These are phyloP conservation scores for Misopates orontium DNA, from an alignment of 257 asterid species.

Conservation along the genomic window DNA sequence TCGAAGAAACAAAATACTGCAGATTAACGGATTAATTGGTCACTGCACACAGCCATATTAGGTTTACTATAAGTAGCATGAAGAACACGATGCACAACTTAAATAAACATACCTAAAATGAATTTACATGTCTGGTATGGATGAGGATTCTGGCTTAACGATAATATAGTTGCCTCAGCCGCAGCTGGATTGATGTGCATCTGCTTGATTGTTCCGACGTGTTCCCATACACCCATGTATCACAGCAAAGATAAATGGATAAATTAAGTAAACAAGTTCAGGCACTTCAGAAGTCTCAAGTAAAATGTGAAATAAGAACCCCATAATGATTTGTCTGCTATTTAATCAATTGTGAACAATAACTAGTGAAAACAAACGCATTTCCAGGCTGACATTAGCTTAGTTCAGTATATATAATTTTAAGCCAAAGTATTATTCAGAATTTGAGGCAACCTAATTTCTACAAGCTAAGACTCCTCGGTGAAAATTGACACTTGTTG, in stretches of 20 bases:
- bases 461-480: slow-evolving; percentile 5
- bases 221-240: slow-evolving; percentile 30
- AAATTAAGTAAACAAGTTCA: slow-evolving; percentile 26
- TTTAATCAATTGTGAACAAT: slow-evolving; percentile 16
- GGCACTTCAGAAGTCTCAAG: slow-evolving; percentile 14
- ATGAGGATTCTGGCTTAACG: slow-evolving; percentile 69
- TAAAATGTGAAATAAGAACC: slow-evolving; percentile 8
- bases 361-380: slow-evolving; percentile 8
- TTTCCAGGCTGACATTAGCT: not conserved
- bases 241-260: slow-evolving; percentile 29
- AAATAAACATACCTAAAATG: slow-evolving; percentile 69
- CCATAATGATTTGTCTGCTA: not conserved
- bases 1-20: slow-evolving; percentile 1
- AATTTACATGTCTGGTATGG: slow-evolving; percentile 89
- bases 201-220: slow-evolving; percentile 45
- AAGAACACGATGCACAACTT: slow-evolving; percentile 14
- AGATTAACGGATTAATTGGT: slow-evolving; percentile 6
- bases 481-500: slow-evolving; percentile 7
- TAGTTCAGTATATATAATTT: slow-evolving; percentile 4
- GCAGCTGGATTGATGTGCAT: slow-evolving; percentile 81
- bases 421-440: not conserved
- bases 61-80: slow-evolving; percentile 18
- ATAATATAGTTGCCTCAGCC: slow-evolving; percentile 80
- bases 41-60: slow-evolving; percentile 22
- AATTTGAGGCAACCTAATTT: slow-evolving; percentile 9